These are phyloP conservation scores for Dictyostelium purpureum DNA, from an alignment of 78 protist species.

Conservation along the genomic window DNA sequence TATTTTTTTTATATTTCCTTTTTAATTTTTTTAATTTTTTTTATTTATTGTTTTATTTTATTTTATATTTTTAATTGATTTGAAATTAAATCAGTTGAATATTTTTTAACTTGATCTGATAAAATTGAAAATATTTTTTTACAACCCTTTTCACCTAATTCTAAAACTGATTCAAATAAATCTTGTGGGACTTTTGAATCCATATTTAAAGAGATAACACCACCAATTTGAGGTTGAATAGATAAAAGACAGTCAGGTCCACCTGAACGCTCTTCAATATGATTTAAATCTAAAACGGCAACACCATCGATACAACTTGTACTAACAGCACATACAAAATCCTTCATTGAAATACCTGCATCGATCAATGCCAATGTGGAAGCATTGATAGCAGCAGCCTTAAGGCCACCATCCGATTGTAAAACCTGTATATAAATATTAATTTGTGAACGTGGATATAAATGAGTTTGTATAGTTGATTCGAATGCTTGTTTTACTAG, in stretches of 20 bases:
- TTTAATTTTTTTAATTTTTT: too few species aligned
- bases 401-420: conserved; percentile 96
- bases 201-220: conserved; percentile 73
- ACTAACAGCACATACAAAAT: conserved; percentile 82
- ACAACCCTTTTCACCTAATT: conserved; percentile 70
- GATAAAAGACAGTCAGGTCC: conserved; percentile 88
- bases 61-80: neutral
- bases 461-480: conserved; percentile 60
- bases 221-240: conserved; percentile 72
- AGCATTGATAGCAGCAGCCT: conserved; percentile 91
- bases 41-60: too few species aligned
- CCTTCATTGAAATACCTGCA: conserved; percentile 95
- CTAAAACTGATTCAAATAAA: conserved; percentile 76
- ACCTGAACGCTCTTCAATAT: conserved; percentile 84
- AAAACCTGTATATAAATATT: conserved; percentile 91
- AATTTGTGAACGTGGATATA: conserved; percentile 94
- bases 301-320: conserved; percentile 85
- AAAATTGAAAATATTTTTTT: conserved; percentile 55
- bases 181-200: conserved; percentile 83
- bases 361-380: conserved; percentile 95
- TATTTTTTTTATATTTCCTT: too few species aligned
- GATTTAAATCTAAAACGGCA: conserved; percentile 79
- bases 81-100: conserved; percentile 39
- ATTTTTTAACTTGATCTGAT: conserved; percentile 42
- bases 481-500: conserved; percentile 85